Conservation (phyloP, 192 early-diverging fungal genomes). For the Coemansia sp. region DNA sequence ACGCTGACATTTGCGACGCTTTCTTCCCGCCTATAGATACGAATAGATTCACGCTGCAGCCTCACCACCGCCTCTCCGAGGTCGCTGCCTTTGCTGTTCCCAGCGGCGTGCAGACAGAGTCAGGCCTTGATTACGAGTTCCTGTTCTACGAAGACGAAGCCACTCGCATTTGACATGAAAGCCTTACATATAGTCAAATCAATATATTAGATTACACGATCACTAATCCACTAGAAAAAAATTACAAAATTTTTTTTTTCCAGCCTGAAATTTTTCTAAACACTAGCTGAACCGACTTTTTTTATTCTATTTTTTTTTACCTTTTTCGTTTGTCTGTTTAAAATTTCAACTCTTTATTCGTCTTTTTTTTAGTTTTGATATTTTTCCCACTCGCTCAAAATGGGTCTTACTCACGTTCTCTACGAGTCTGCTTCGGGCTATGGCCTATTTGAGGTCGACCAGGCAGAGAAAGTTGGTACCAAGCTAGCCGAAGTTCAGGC, state of each 20-base stretch:
- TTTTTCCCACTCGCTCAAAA: background rate
- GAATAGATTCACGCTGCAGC: slow-evolving; percentile 38
- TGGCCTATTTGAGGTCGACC: slow-evolving; percentile 91
- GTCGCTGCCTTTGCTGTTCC: slow-evolving; percentile 51
- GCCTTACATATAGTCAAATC: background rate
- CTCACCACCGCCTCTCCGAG: slow-evolving; percentile 57
- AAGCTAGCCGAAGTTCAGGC: slow-evolving; percentile 89
- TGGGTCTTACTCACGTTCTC: slow-evolving; percentile 64
- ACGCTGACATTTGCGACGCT: slow-evolving; percentile 70
- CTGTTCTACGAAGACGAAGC: slow-evolving; percentile 48
- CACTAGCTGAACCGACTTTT: background rate
- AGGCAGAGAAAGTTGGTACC: slow-evolving; percentile 94
- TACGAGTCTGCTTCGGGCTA: slow-evolving; percentile 97
- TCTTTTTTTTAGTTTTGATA: slow-evolving; percentile 3
- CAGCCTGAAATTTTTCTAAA: background rate
- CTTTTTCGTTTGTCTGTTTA: slow-evolving; percentile 3
- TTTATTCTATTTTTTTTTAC: background rate
- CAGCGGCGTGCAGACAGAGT: slow-evolving; percentile 55
- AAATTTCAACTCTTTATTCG: slow-evolving; percentile 4
- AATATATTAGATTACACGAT: background rate
- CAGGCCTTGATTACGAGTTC: slow-evolving; percentile 66
- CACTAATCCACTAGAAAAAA: background rate
- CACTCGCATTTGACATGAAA: background rate
- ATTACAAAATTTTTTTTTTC: slow-evolving; percentile 3
- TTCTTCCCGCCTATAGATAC: slow-evolving; percentile 73